phyloP scores from a whole-genome alignment of 192 early-diverging fungal species.

The Podochytrium sp. region DNA sequence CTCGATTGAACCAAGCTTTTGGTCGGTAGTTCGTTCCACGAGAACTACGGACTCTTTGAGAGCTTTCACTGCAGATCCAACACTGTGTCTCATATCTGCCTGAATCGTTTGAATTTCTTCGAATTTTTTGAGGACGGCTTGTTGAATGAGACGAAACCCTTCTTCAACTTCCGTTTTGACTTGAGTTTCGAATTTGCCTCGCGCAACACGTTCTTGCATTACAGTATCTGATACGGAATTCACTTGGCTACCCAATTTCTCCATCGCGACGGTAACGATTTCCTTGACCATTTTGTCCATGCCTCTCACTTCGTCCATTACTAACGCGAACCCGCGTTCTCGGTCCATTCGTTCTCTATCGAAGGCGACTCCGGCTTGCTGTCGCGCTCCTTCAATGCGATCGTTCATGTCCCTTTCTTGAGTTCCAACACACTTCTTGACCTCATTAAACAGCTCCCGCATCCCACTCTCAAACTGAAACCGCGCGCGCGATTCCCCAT shows the following conservation, averaged over 20 bases:
- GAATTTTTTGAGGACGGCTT: conserved; percentile 25
- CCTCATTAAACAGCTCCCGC: conserved; percentile 37
- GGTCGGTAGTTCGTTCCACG: conserved; percentile 33
- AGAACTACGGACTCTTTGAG: conserved; percentile 40
- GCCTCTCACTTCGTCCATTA: conserved; percentile 29
- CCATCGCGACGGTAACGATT: not conserved
- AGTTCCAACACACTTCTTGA: conserved; percentile 26
- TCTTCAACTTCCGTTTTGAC: conserved; percentile 35
- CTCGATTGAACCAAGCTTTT: conserved; percentile 36
- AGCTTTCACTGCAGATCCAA: conserved; percentile 31
- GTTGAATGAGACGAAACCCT: conserved; percentile 34
- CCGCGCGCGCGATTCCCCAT: conserved; percentile 37
- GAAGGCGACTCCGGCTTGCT: conserved; percentile 2
- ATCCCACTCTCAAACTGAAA: conserved; percentile 38
- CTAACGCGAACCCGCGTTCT: conserved; percentile 7
- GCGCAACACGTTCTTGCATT: conserved; percentile 12
- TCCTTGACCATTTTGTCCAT: conserved; percentile 35
- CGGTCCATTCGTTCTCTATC: conserved; percentile 43
- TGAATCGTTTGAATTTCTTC: conserved; percentile 33
- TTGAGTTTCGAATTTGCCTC: conserved; percentile 37
- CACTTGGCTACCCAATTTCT: conserved; percentile 32
- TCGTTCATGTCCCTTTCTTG: conserved; percentile 38
- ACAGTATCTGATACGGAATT: conserved; percentile 13
- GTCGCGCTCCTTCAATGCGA: conserved; percentile 35
- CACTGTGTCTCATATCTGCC: conserved; percentile 21